Conservation (phyloP, 1,284 basidiomycete species). For the Heliocybe sulcata region DNA sequence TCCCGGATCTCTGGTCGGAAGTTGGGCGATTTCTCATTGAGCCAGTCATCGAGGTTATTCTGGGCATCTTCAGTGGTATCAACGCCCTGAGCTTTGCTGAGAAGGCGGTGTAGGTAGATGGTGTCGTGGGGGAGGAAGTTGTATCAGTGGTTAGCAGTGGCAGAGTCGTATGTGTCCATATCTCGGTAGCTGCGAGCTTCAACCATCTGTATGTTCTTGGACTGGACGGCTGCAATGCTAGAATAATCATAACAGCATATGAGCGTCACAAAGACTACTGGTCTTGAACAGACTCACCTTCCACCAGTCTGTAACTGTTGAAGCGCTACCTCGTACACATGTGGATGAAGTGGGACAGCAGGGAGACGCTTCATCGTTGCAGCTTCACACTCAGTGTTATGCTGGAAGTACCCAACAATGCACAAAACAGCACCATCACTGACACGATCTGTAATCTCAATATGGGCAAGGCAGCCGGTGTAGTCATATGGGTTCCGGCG, state of each 20-base stretch:
- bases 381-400: conserved; percentile 17
- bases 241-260: conserved; percentile 5
- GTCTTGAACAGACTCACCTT: conserved; percentile 9
- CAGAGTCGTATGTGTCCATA: neutral
- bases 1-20: conserved; percentile 15
- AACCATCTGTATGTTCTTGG: conserved; percentile 7
- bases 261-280: neutral
- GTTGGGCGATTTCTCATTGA: conserved; percentile 11
- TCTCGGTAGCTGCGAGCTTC: conserved; percentile 5
- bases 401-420: conserved; percentile 16
- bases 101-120: conserved; percentile 14
- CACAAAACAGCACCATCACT: conserved; percentile 9
- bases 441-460: conserved; percentile 18
- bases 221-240: conserved; percentile 11
- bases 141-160: conserved; percentile 7
- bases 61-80: conserved; percentile 14
- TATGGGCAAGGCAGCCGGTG: conserved; percentile 26
- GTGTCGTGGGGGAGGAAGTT: conserved; percentile 13
- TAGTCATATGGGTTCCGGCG: conserved; percentile 15
- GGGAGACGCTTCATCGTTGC: conserved; percentile 16
- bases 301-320: conserved; percentile 18
- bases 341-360: conserved; percentile 20
- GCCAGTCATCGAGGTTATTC: conserved; percentile 16
- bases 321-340: conserved; percentile 21
- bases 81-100: conserved; percentile 13